Evolutionary conservation across 2,329 filamentous ascomycete species (phyloP).

Genomic region (Cladophialophora psammophila): DNA sequence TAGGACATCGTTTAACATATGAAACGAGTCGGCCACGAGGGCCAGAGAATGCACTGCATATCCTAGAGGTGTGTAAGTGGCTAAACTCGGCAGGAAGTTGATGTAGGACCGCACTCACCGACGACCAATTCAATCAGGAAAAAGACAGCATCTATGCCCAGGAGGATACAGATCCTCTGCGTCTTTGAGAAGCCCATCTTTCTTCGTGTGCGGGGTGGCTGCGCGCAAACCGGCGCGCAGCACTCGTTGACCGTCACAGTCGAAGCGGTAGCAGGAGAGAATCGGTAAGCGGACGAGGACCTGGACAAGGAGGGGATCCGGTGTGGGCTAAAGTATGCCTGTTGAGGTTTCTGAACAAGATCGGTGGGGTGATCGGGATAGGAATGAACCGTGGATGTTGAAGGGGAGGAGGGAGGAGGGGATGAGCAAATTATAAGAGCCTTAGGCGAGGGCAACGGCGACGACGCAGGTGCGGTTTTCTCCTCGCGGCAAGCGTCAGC

Average conservation of each 20-base stretch:
- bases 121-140: slow-evolving; percentile 87
- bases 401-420: slow-evolving; percentile 18
- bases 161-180: slow-evolving; percentile 88
- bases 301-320: slow-evolving; percentile 7
- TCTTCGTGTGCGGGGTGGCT: slow-evolving; percentile 9
- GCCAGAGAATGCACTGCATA: slow-evolving; percentile 90
- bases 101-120: slow-evolving; percentile 54
- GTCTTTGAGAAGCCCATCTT: slow-evolving; percentile 76
- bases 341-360: slow-evolving; percentile 25
- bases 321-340: slow-evolving; percentile 30
- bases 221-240: slow-evolving; percentile 31
- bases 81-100: neutral
- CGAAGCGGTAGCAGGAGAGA: slow-evolving; percentile 25
- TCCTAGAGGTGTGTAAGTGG: slow-evolving; percentile 52
- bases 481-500: slow-evolving; percentile 4
- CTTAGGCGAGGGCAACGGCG: neutral
- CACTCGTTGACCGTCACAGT: slow-evolving; percentile 37
- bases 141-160: slow-evolving; percentile 87
- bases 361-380: slow-evolving; percentile 14
- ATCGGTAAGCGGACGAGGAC: neutral
- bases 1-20: slow-evolving; percentile 99
- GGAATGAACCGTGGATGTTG: slow-evolving; percentile 9
- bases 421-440: slow-evolving; percentile 13
- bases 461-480: slow-evolving; percentile 12
- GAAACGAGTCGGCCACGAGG: slow-evolving; percentile 94